Base-by-base conservation (phyloP, 78 protist species). In the Dictyostelium citrinum region DNA sequence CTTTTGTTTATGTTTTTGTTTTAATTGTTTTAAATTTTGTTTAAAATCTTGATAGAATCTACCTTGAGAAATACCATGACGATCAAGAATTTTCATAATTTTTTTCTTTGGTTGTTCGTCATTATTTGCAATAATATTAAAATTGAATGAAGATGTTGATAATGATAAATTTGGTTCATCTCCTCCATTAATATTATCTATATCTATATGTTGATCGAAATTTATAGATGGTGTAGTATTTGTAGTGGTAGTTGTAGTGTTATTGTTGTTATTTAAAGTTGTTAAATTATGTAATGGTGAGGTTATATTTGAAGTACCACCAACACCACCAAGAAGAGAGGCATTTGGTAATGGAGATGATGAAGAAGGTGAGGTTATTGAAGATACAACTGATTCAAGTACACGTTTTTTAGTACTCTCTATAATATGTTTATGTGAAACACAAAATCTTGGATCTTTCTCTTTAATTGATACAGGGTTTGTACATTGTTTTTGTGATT, bases 21-120 rank as follows among this genome's bases (percentile, higher is more conserved):
- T 31, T 29, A 24, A 7, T n/a, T 35, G 20, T 75, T 35, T 43
- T 43, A 75, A 55, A 33, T 12, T 17, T 61, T 61, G 14, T 55
- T 77, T 74, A 55, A 39, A 85, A 7, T 60, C 77, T n/a, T 85
- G 49, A 85, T 85, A 76, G 27, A 49, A 88, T 37, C 68, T 78
- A 35, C 93, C 85, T 46, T 78, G 68, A 24, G 45, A 61, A 8
- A 88, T 29, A 33, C 93, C 93, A 61, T 88, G 93, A 31, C 72
- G 70, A 7, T 35, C 84, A 5, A 88, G 35, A 16, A 78, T 46
- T 45, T 51, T 68, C n/a, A 51, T 31, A 9, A 88, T 29, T 14
- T 61, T 37, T n/a, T 77, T 88, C 1, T 46, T 51, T 68, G 82
- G 84, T 31, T 84, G 5, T 20, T 33, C 51, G 1, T 70, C 77